Evolutionary conservation across 106 monocot species (phyloP).

Genomic region (Allium sativum): DNA sequence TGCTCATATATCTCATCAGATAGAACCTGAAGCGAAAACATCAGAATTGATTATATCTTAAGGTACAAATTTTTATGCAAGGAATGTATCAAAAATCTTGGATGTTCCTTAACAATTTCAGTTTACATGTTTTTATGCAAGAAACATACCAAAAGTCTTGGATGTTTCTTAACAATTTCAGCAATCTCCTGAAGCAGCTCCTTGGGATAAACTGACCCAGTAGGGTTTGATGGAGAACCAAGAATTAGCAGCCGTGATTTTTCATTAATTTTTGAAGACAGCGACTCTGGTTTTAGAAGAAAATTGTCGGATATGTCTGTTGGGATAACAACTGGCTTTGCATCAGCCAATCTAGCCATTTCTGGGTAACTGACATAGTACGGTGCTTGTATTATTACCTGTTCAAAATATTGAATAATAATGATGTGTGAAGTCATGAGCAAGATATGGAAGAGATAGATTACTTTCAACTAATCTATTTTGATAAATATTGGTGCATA

Average conservation of each 20-base stretch:
- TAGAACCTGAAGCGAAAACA: constrained; percentile 45
- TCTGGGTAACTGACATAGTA: constrained; percentile 98
- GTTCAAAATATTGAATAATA: neutral
- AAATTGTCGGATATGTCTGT: constrained; percentile 82
- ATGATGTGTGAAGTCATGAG: constrained; percentile 2
- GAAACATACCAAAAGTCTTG: constrained; percentile 69
- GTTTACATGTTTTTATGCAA: neutral
- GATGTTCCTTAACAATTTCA: too few relatives aligned
- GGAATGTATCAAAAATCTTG: too few relatives aligned
- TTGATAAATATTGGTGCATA: too few relatives aligned
- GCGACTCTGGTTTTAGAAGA: constrained; percentile 52
- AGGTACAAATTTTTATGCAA: too few relatives aligned
- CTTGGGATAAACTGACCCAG: constrained; percentile 89
- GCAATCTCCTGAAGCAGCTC: constrained; percentile 86
- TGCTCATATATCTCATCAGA: constrained; percentile 99
- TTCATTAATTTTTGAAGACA: constrained; percentile 60
- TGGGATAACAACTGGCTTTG: constrained; percentile 68
- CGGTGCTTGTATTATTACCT: constrained; percentile 94
- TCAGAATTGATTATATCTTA: too few relatives aligned
- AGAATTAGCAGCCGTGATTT: constrained; percentile 86
- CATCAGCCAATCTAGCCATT: constrained; percentile 90
- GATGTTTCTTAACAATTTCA: constrained; percentile 78
- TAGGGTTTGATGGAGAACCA: constrained; percentile 95
- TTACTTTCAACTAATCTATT: too few relatives aligned
- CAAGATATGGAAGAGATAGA: too few relatives aligned